Evolutionary conservation across 306 rosid species (phyloP), one percentile per base, ranked within the genome.

Genomic region (Heteromeles arbutifolia): DNA sequence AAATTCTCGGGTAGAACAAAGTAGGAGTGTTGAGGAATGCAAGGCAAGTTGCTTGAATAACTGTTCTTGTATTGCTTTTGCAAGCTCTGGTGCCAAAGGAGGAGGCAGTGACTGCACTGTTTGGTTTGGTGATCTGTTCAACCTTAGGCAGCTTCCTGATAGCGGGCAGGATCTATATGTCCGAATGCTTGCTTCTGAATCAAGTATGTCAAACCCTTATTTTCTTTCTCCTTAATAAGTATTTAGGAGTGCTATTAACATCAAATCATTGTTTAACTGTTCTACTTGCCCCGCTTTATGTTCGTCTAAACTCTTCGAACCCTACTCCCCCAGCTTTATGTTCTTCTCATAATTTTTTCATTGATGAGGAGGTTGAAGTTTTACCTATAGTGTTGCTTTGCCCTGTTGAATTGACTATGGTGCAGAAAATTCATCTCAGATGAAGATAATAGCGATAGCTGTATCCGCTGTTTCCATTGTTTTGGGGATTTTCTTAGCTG

Each of bases 31-130:
- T 6, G 32, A 71, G 4, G 83, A 89, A 48, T 89, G 97, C 67
- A 85, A 75, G 73, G 82, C 21, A 0, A 68, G 66, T 41, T 89
- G 94, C 77, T 82, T 83, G 72, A 74, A 25, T 41, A 82, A 87
- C 19, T 89, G 94, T 63, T 80, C 87, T 11, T 91, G 94, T 79
- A 75, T 45, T 58, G 92, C 91, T 66, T 91, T 71, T 59, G 77
- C 92, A n/a, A 81, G 81, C 63, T 43, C 83, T 2, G 80, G 79
- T 78, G 61, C 43, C 32, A 70, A 82, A 5, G 67, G 41, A 31
- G 67, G 22, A 50, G 56, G 56, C 22, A 29, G 41, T 75, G 91
- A 88, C 15, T 91, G 94, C 70, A 80, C 74, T 25, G 62, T 84
- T 44, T 87, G 94, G 93, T 82, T 77, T 74, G 76, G 83, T 61